Conservation (phyloP, 495 filamentous ascomycete species). For the Trichoderma erinaceum region DNA sequence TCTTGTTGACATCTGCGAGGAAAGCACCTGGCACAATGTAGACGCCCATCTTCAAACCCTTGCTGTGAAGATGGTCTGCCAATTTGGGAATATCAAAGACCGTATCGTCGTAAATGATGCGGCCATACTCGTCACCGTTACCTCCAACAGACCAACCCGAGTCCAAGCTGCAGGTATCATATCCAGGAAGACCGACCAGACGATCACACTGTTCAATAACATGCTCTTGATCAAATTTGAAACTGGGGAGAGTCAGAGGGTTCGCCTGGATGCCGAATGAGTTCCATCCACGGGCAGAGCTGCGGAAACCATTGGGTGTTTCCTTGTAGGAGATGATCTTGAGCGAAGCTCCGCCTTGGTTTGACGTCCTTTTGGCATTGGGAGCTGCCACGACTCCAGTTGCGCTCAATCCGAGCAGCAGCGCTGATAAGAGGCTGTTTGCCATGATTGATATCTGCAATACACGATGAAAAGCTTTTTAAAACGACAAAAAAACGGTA, state of each 20-base stretch:
- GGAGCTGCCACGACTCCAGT: neutral
- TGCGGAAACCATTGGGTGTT: slow-evolving; percentile 8
- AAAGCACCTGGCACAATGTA: slow-evolving; percentile 29
- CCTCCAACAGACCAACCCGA: slow-evolving; percentile 27
- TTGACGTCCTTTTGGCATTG: neutral
- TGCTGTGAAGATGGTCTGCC: slow-evolving; percentile 23
- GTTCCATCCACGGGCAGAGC: slow-evolving; percentile 5
- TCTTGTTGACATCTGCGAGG: slow-evolving; percentile 23
- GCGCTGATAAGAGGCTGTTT: neutral
- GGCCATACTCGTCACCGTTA: slow-evolving; percentile 28
- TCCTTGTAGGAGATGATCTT: slow-evolving; percentile 8
- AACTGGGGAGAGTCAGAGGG: neutral
- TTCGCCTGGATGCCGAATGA: slow-evolving; percentile 2
- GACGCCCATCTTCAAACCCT: slow-evolving; percentile 26
- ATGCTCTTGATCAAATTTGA: neutral
- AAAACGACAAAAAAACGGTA: neutral
- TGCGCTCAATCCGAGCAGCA: neutral
- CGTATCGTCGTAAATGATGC: slow-evolving; percentile 24
- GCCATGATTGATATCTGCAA: neutral
- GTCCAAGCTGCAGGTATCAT: slow-evolving; percentile 24
- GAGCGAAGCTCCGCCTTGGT: neutral
- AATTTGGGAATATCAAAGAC: slow-evolving; percentile 23
- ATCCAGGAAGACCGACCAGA: slow-evolving; percentile 1
- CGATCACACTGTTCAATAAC: slow-evolving; percentile 3
- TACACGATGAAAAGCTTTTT: neutral